Evolutionary conservation across 225 moss, liverwort and hornwort genomes (phyloP), one percentile per base, ranked within the genome.

Genomic region (Marchantia paleacea): DNA sequence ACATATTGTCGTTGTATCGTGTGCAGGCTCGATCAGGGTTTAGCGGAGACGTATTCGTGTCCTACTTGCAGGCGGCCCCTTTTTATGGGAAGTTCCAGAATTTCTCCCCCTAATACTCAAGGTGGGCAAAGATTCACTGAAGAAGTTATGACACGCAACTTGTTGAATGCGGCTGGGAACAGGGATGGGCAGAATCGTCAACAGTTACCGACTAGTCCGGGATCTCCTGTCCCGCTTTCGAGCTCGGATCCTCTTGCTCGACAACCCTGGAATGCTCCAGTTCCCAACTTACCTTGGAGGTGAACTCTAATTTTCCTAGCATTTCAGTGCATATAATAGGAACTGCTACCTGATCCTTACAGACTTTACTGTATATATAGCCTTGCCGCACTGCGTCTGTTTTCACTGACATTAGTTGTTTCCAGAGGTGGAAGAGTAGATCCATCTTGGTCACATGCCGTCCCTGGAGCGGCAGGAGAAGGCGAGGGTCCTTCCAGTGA

Each of bases 11-110:
- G 26, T 8, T 52, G 0, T 65, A 51, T 65, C 50, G 75, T 72
- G 51, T 86, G 88, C 93, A 97, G 96, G 96, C 78, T 97, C 80
- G 96, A 97, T 85, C 96, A 97, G 84, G 96, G 94, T 83, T 73
- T 97, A 83, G 94, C 96, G 81, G 96, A 97, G 78, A 93, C 94
- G 18, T 97, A 97, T 83, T 97, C 96, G 15, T 97, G 96, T 85
- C 96, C 96, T 39, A 97, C 96, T 57, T 97, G 96, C 87, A 90
- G 96, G 86, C 92, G 96, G 80, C 94, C 96, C 30, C 93, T 97
- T 72, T 97, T 97, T 75, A 97, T 93, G 96, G 93, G 96, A 80
- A 90, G 93, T 61, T 81, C 90, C 49, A 89, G 92, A 79, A 87
- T 87, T 76, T 86, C 90, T 47, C 80, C 88, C 75, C 84, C 89